Evolutionary conservation across 768 basidiomycete genomes (phyloP).

Genomic region (Amanita thiersii): DNA sequence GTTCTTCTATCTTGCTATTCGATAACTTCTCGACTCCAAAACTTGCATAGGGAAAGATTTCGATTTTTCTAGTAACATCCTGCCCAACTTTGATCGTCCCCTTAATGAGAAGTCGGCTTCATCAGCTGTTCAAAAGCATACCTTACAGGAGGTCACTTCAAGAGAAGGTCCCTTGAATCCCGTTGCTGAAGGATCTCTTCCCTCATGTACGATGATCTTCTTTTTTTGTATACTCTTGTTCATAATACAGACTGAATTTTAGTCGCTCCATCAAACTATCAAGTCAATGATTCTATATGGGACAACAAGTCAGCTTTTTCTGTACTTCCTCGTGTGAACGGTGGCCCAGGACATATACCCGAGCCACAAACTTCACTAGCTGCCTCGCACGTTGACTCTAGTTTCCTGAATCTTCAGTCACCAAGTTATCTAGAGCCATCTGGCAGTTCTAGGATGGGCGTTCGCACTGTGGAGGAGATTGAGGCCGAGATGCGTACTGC

Average conservation of each 20-base stretch:
- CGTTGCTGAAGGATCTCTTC: constrained; percentile 15
- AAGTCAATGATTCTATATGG: constrained; percentile 72
- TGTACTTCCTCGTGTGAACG: constrained; percentile 49
- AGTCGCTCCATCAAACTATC: constrained; percentile 29
- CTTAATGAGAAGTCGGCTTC: constrained; percentile 14
- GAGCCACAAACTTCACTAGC: constrained; percentile 25
- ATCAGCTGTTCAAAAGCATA: constrained; percentile 8
- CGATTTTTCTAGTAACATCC: constrained; percentile 58
- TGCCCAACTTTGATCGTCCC: constrained; percentile 23
- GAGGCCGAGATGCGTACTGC: constrained; percentile 76
- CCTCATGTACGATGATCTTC: constrained; percentile 18
- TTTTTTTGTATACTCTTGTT: constrained; percentile 2
- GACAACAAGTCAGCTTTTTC: constrained; percentile 75
- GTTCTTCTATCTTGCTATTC: constrained; percentile 16
- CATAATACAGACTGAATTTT: constrained; percentile 10
- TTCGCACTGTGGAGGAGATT: constrained; percentile 71
- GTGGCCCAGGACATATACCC: constrained; percentile 24
- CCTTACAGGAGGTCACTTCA: constrained; percentile 3
- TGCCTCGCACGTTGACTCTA: constrained; percentile 27
- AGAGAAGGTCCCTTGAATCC: constrained; percentile 10
- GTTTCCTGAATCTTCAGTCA: constrained; percentile 17
- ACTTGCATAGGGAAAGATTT: constrained; percentile 73
- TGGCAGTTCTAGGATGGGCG: constrained; percentile 25
- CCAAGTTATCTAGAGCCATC: constrained; percentile 23
- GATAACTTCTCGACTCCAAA: constrained; percentile 9